Percentiles rank a stretch among this genome's conserved stretches.
Conservation (phyloP, 495 filamentous ascomycete genomes). For the Xylaria scruposa region DNA sequence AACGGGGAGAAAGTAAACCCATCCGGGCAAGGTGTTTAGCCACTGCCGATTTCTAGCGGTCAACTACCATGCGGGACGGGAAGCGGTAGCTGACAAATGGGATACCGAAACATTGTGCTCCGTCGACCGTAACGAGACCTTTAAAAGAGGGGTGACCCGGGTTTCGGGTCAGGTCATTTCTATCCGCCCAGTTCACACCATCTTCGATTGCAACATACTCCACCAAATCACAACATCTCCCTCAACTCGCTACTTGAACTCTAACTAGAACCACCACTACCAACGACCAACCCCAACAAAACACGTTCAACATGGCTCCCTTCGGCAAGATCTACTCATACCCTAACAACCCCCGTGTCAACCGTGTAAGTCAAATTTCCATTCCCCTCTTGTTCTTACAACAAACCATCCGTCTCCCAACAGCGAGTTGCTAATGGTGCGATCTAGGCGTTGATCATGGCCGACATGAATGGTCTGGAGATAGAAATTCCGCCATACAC, state of each 20-base stretch:
- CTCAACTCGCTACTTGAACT: background rate
- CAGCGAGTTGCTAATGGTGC: slow-evolving; percentile 11
- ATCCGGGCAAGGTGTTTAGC: too few species aligned
- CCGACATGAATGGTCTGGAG: slow-evolving; percentile 59
- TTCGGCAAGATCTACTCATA: slow-evolving; percentile 61
- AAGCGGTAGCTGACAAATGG: slow-evolving; percentile 18
- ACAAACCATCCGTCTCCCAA: background rate
- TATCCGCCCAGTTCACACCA: background rate
- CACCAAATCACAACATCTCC: slow-evolving; percentile 34
- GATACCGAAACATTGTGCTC: background rate
- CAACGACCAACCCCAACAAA: background rate
- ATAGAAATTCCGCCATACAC: slow-evolving; percentile 50
- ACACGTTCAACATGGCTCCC: slow-evolving; percentile 52
- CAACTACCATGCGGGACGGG: background rate
- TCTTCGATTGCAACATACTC: slow-evolving; percentile 11
- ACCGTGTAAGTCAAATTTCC: slow-evolving; percentile 48
- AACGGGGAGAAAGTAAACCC: background rate
- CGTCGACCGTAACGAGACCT: background rate
- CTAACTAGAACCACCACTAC: background rate
- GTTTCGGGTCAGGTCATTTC: background rate
- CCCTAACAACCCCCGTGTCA: slow-evolving; percentile 54
- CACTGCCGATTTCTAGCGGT: background rate
- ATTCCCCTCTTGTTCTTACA: background rate
- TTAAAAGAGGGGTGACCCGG: slow-evolving; percentile 8
- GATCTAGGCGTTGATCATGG: slow-evolving; percentile 56